Evolutionary conservation across 441 rosid genomes (phyloP).

Genomic region (Erodium moschatum): DNA sequence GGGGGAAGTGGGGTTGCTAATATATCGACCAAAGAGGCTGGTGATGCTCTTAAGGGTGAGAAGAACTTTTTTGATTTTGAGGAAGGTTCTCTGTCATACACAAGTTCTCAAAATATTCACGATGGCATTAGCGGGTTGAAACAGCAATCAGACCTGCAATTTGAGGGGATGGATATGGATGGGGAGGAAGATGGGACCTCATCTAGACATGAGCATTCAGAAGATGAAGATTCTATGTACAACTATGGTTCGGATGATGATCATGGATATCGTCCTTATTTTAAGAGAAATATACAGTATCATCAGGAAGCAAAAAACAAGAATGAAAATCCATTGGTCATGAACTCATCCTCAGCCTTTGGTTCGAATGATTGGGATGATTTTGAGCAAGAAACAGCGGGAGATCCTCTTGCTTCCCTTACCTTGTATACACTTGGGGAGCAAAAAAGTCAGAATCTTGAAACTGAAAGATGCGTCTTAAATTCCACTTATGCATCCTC

Average conservation of each 20-base stretch:
- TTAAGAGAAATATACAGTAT: constrained; percentile 21
- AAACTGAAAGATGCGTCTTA: constrained; percentile 22
- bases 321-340: constrained; percentile 51
- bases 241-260: constrained; percentile 46
- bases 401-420: constrained; percentile 30
- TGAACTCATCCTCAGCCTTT: constrained; percentile 67
- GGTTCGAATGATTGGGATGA: constrained; percentile 87
- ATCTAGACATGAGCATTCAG: constrained; percentile 41
- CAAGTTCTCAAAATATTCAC: constrained; percentile 18
- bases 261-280: constrained; percentile 23
- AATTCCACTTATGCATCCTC: constrained; percentile 19
- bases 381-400: constrained; percentile 58
- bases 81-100: constrained; percentile 16
- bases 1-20: constrained; percentile 18
- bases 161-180: constrained; percentile 20
- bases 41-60: constrained; percentile 15
- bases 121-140: constrained; percentile 22
- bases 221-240: constrained; percentile 57
- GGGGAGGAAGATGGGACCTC: constrained; percentile 35
- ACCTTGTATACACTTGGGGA: constrained; percentile 26
- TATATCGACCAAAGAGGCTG: constrained; percentile 8
- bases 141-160: constrained; percentile 19
- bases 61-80: constrained; percentile 6
- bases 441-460: constrained; percentile 24
- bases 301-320: constrained; percentile 21